phyloP scores from a whole-genome alignment of 257 asterid genomes.

The Nicotiana tabacum region DNA sequence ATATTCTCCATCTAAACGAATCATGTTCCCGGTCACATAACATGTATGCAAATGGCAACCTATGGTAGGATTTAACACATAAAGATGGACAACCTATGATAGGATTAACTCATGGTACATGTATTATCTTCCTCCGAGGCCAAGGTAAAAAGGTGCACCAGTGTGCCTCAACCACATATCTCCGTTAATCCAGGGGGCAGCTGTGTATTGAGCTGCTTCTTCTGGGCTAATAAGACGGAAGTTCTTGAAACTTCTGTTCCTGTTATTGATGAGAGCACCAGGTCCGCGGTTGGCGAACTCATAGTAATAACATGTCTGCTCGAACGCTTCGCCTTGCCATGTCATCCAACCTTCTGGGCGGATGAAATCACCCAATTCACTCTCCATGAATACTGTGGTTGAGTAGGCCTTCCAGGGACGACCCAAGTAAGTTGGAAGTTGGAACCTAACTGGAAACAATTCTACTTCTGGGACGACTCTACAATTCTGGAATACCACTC shows the following conservation, averaged over 20 bases:
- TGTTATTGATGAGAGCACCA: conserved; percentile 27
- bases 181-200: conserved; percentile 20
- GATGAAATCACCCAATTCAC: conserved; percentile 57
- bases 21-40: no score
- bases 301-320: conserved; percentile 29
- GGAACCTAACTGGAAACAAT: conserved; percentile 32
- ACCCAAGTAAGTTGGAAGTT: conserved; percentile 45
- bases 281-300: conserved; percentile 64
- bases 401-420: conserved; percentile 57
- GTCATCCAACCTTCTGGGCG: conserved; percentile 49
- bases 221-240: conserved; percentile 13
- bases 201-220: conserved; percentile 25
- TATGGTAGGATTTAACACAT: no score
- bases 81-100: no score
- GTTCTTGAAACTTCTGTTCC: conserved; percentile 23
- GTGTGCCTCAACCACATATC: conserved; percentile 23
- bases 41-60: no score
- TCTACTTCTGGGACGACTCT: conserved; percentile 44
- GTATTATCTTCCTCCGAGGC: conserved; percentile 16
- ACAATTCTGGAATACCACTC: conserved; percentile 66
- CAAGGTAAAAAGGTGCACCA: conserved; percentile 23
- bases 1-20: no score
- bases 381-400: conserved; percentile 53
- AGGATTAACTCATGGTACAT: background rate
- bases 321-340: conserved; percentile 35